Evolutionary conservation across 768 basidiomycete genomes (phyloP), one percentile per base, ranked within the genome.

Genomic region (Lactifluus subvellereus): DNA sequence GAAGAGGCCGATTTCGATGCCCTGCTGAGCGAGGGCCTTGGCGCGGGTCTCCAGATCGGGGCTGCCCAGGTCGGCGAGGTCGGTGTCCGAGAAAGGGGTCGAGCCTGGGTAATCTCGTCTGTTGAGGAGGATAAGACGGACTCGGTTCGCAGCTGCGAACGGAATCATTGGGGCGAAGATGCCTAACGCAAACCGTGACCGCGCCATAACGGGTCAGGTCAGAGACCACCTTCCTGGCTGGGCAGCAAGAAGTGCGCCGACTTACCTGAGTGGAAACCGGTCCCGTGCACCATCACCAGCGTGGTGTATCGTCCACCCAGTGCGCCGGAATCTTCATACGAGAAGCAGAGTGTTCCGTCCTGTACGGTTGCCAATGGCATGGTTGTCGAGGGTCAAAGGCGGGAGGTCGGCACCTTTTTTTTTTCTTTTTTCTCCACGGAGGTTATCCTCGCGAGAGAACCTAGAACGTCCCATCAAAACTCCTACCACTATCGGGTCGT

Each of bases 61-160:
- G 32, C 67, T 68, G n/a, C 40, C 49, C n/a, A 67, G 49, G 27
- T 32, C 58, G 32, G 45, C 63, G 50, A 71, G 62, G 40, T 72
- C 72, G 9, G 50, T 48, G 33, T 54, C 45, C 4, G 64, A 63
- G 38, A 66, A 66, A 4, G 66, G 69, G 14, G 69, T 67, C 20
- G 70, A 69, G 6, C 65, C 65, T 2, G 62, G 66, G 38, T 71
- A 72, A 37, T 71, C 72, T 14, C 72, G 64, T 27, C 69, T 57
- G 37, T 69, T 72, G 35, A 72, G 33, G n/a, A 66, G 45, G 50
- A 72, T 56, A 8, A 72, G 60, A 18, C 71, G 71, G 1, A 68
- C 33, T 32, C 61, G 48, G 52, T 67, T 56, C n/a, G 56, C 45
- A 1, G 66, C 53, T 3, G 69, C 67, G 42, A 67, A 64, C 18